Evolutionary conservation across 805 yeast genomes (phyloP), one percentile per base, ranked within the genome.

Genomic region (Candida argentea): DNA sequence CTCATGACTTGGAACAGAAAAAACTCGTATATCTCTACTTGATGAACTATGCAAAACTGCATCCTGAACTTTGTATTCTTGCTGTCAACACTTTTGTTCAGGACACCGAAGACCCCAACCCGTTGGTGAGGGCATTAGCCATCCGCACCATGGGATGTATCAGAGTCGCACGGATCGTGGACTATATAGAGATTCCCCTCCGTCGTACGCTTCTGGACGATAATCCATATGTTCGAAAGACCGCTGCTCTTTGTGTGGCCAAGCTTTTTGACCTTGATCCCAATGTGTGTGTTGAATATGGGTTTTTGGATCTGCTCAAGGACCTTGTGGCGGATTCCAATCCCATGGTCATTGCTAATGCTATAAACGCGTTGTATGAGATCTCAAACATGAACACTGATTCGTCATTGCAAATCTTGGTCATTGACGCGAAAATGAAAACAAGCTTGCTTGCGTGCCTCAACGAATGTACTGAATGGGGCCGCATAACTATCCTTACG

Each of bases 401-500:
- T 28, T 66, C 70, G 15, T 37, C 44, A 13, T 45, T 57, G 27
- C 38, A 49, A 15, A 46, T 69, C 6, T 44, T 65, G 27, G 48
- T 44, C 5, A 50, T 70, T 10, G 57, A 62, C 36, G 43, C 48
- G 24, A 64, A 47, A 29, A 59, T 51, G 44, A 62, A 76, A 28
- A 63, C 69, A 32, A 81, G 76, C 50, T 67, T 91, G 35, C 61
- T 91, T 35, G 63, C 76, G 40, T 94, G 95, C 9, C 64, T 91
- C 39, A 89, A 89, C 52, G 99, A 91, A 57, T 89, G 97, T 57
- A 87, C 97, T 0, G 99, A 91, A 58, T 91, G 99, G 99, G 98
- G 98, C 7, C 71, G 98, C 46, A 81, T 91, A 39, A 73, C 96
- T 2, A 82, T 91, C 24, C 64, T 91, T 34, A 73, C 82, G 1